Percentiles rank a stretch among this genome's conserved stretches.
phyloP scores from a whole-genome alignment of 768 basidiomycete species.

The Podaxis pistillaris region DNA sequence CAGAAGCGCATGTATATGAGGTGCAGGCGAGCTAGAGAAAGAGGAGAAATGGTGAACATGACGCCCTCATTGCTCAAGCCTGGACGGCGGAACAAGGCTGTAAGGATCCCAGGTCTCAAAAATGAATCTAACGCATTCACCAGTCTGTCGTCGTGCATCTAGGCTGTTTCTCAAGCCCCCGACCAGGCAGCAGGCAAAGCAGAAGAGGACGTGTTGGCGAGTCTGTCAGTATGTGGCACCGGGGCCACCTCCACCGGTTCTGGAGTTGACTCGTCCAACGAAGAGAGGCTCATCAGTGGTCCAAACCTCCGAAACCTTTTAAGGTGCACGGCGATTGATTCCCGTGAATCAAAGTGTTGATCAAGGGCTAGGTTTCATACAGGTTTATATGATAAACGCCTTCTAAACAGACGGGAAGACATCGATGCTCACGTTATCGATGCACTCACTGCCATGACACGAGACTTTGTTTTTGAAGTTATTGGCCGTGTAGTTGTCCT shows the following conservation, averaged over 20 bases:
- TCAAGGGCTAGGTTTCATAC: slow-evolving; percentile 13
- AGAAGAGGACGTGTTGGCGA: neutral
- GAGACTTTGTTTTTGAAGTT: slow-evolving; percentile 49
- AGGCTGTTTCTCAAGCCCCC: neutral
- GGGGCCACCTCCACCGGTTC: neutral
- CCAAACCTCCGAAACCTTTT: slow-evolving; percentile 5
- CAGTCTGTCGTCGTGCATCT: neutral
- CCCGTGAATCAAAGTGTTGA: neutral
- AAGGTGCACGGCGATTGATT: neutral
- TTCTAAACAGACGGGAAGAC: slow-evolving; percentile 3
- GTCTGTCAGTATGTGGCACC: neutral
- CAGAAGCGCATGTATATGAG: slow-evolving; percentile 16
- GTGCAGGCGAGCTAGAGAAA: slow-evolving; percentile 6
- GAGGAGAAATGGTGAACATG: slow-evolving; percentile 4
- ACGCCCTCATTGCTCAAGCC: neutral
- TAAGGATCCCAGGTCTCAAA: neutral
- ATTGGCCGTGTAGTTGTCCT: slow-evolving; percentile 50
- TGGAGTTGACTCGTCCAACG: neutral
- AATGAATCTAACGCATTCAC: neutral
- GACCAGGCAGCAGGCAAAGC: neutral
- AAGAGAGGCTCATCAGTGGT: neutral
- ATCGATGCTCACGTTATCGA: slow-evolving; percentile 15
- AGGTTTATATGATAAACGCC: slow-evolving; percentile 15
- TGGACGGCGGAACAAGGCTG: neutral
- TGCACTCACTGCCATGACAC: slow-evolving; percentile 33